These are phyloP conservation scores for Camelina laxa DNA, from an alignment of 345 rosid species.

Conservation along the genomic window DNA sequence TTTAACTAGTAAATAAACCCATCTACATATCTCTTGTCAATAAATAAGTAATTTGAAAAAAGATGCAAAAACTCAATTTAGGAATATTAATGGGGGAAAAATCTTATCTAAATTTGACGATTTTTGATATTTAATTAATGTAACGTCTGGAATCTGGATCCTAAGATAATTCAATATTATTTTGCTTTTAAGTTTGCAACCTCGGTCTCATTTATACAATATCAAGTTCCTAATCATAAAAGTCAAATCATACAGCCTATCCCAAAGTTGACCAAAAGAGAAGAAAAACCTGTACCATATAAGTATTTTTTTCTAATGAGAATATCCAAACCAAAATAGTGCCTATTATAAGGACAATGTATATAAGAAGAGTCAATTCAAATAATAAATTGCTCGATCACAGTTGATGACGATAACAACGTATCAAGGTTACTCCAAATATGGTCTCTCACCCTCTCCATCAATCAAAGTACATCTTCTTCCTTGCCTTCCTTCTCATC, in stretches of 20 bases:
- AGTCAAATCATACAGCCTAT: not conserved
- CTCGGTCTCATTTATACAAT: not conserved
- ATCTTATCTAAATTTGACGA: too few relatives aligned
- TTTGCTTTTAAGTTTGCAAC: not conserved
- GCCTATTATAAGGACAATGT: not conserved
- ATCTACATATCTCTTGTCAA: not conserved
- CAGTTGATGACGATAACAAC: not conserved
- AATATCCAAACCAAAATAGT: not conserved
- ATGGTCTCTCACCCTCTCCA: not conserved
- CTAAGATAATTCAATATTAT: not conserved
- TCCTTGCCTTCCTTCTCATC: not conserved
- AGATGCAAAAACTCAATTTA: too few relatives aligned
- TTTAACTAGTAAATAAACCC: too few relatives aligned
- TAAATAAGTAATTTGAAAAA: not conserved
- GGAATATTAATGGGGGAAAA: too few relatives aligned
- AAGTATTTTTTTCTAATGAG: not conserved
- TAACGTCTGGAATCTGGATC: too few relatives aligned
- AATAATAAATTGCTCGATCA: not conserved
- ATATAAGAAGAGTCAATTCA: not conserved
- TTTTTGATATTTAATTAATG: too few relatives aligned
- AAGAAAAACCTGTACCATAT: not conserved
- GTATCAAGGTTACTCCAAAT: not conserved
- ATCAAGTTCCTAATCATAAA: not conserved
- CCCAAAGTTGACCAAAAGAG: constrained; percentile 13
- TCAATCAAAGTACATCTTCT: not conserved